Base-by-base conservation (phyloP, 805 yeast species). In the Hanseniaspora singularis region DNA sequence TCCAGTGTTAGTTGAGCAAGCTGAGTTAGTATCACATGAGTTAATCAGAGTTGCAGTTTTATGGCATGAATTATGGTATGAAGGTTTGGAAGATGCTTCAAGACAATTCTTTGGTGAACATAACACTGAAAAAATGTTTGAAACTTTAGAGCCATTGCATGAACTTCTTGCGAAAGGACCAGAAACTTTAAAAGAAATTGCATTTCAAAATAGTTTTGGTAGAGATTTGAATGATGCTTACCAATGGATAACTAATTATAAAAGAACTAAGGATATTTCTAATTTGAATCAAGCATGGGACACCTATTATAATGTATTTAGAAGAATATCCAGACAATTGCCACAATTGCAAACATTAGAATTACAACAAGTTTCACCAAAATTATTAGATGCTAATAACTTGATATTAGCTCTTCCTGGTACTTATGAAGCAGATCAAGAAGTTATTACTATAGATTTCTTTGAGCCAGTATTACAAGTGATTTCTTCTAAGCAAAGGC, bases 11-110 rank as follows among this genome's bases (percentile, higher is more conserved):
- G 96, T 92, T 23, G 87, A 81, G 52, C 97, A 92, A 59, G 88
- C 96, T 0, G 96, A 87, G 54, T 62, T 88, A 47, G 96, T 92
- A n/a, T 83, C 95, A 64, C 79, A 79, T 53, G 98, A 92, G 58
- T 73, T 92, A 49, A 88, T 92, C 52, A 70, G 97, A 53, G 95
- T 87, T 15, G 96, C 97, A 1, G 96, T 89, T 3, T 64, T 92
- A 51, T 88, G 98, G 96, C 95, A 87, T 57, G 99, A 92, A 57
- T 81, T 82, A 59, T 92, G 99, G 98, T 88, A 87, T 55, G 97
- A 89, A 64, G 96, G 95, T 2, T 69, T 92, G 27, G 99, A 92
- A 60, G 96, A 92, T 66, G 98, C 98, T 0, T 87, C 96, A 3
- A 71, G 96, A 50, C 72, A 83, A 44, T 92, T 81, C 66, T 89